Evolutionary conservation across 495 filamentous ascomycete species (phyloP), one percentile per base, ranked within the genome.

Genomic region (Xylaria nigripes): DNA sequence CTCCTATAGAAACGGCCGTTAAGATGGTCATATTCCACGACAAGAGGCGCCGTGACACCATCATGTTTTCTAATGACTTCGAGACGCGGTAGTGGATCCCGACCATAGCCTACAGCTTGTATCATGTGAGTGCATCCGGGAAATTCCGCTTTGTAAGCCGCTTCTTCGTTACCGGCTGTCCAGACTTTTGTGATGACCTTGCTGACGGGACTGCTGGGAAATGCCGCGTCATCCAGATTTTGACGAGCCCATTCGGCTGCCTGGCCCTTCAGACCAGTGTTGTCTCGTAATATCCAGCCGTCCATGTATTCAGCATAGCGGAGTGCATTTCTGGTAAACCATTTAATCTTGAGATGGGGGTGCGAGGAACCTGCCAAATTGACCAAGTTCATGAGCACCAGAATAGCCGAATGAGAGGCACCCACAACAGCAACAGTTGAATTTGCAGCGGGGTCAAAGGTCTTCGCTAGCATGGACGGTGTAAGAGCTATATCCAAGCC

Each of bases 261-360:
- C 2, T 68, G 65, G n/a, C 81, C 81, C 61, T 84, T 83, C 15
- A 84, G 67, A 2, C 81, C 81, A 3, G 81, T 83, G 65, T 83
- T 84, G 54, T 84, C 81, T 45, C 77, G 77, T 48, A 81, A 64
- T 47, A 83, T 80, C 80, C 80, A 84, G 48, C 76, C 80, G 45
- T 81, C 78, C 67, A 69, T 80, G 62, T 73, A 79, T 60, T 80
- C 76, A 15, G 81, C 81, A 44, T 84, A 84, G 46, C 79, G 78
- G 25, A 83, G 73, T 0, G 72, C 65, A 54, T 81, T 80, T 1
- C 81, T 76, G 0, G 79, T 81, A 63, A 83, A 80, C 80, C 80
- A 83, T 43, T 77, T 79, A 15, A 83, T 68, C 25, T 74, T 78
- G 6, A 84, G 70, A 9, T 68, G 57, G 0, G 78, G 75, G 51